Conservation (phyloP, 202 grass and related monocot genomes). For the Zoysia matrella region DNA sequence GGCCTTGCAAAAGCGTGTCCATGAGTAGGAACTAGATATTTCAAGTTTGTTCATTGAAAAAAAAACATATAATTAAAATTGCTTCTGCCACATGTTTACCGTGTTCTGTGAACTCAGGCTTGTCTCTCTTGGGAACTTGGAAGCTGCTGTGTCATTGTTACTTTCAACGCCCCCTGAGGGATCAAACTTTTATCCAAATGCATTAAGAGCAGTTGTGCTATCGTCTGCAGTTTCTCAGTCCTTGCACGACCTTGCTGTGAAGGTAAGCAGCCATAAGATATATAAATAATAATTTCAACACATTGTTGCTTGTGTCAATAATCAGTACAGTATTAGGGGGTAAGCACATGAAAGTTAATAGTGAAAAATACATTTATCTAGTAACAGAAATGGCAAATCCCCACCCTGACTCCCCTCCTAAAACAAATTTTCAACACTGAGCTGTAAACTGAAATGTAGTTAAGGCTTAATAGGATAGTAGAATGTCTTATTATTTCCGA, state of each 20-base stretch:
- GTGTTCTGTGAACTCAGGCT: conserved; percentile 60
- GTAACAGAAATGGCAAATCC: background rate
- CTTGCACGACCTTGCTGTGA: conserved; percentile 99
- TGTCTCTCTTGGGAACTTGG: conserved; percentile 93
- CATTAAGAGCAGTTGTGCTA: conserved; percentile 92
- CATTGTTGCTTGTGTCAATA: background rate
- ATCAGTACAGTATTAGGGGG: background rate
- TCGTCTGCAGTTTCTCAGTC: conserved; percentile 92
- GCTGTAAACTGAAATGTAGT: conserved; percentile 23
- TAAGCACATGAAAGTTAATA: background rate
- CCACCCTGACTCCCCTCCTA: background rate
- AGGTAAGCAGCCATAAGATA: conserved; percentile 53
- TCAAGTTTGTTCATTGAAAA: conserved; percentile 19
- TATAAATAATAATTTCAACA: background rate
- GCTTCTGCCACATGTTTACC: conserved; percentile 35
- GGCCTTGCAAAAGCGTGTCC: conserved; percentile 94
- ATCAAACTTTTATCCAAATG: conserved; percentile 97
- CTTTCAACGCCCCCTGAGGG: conserved; percentile 96
- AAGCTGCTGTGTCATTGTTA: conserved; percentile 86
- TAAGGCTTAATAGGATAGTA: conserved; percentile 22
- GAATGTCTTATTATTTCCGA: conserved; percentile 3
- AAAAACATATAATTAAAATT: conserved; percentile 43
- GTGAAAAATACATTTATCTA: background rate
- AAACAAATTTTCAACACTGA: background rate
- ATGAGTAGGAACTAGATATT: conserved; percentile 77